Conservation (phyloP, 257 asterid genomes). For the Ehretia macrophylla region DNA sequence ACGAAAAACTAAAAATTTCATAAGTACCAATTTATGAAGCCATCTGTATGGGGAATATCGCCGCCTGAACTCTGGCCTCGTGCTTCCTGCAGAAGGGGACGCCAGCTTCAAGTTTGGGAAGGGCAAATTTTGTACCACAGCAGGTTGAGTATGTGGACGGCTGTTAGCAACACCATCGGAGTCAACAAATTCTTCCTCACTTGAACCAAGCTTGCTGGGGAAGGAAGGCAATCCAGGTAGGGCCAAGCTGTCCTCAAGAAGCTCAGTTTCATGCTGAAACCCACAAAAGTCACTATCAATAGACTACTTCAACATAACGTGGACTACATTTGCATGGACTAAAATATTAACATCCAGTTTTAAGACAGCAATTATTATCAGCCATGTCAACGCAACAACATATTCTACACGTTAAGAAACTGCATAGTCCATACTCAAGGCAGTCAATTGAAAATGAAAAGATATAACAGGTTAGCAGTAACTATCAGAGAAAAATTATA, state of each 20-base stretch:
- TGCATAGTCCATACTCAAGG: too few relatives aligned
- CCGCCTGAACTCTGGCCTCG: slow-evolving; percentile 56
- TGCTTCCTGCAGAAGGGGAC: slow-evolving; percentile 46
- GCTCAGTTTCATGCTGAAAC: slow-evolving; percentile 86
- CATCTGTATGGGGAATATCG: slow-evolving; percentile 58
- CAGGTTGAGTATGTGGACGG: slow-evolving; percentile 45
- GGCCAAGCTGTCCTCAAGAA: slow-evolving; percentile 79
- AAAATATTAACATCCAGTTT: neutral
- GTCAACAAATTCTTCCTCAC: slow-evolving; percentile 90
- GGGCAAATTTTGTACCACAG: slow-evolving; percentile 39
- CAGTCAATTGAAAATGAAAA: too few relatives aligned
- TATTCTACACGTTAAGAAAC: too few relatives aligned
- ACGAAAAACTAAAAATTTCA: too few relatives aligned
- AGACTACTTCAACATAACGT: slow-evolving; percentile 3
- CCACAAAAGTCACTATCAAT: slow-evolving; percentile 8
- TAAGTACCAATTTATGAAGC: slow-evolving; percentile 71
- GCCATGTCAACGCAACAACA: too few relatives aligned
- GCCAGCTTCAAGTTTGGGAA: slow-evolving; percentile 53
- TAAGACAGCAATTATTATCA: neutral
- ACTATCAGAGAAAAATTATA: too few relatives aligned
- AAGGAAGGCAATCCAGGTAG: slow-evolving; percentile 79
- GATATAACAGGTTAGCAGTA: too few relatives aligned
- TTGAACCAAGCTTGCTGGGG: slow-evolving; percentile 82
- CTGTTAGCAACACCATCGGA: slow-evolving; percentile 77
- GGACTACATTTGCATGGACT: neutral